These are phyloP conservation scores for Elsinoe batatas DNA, from an alignment of 2,329 filamentous ascomycete genomes.

Conservation along the genomic window DNA sequence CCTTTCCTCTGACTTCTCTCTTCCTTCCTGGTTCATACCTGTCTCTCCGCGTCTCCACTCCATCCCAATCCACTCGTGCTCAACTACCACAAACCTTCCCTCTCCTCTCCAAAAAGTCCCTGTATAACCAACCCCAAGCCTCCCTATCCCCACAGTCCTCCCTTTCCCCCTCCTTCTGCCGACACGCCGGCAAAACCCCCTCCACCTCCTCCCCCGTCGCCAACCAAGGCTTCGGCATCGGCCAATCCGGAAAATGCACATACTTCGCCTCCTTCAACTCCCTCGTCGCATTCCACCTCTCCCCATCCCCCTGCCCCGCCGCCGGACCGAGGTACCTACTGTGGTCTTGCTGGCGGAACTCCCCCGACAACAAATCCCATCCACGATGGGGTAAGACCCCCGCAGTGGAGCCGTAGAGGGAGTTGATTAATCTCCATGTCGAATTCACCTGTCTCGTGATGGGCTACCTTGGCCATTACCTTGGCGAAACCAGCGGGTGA, in stretches of 20 bases:
- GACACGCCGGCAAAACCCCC: conserved; percentile 32
- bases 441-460: conserved; percentile 22
- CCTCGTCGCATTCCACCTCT: conserved; percentile 48
- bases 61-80: background rate
- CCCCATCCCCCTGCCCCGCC: conserved; percentile 23
- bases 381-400: conserved; percentile 54
- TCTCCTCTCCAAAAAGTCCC: conserved; percentile 22
- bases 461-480: conserved; percentile 25
- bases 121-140: conserved; percentile 22
- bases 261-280: conserved; percentile 52
- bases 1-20: too few species aligned
- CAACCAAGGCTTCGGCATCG: conserved; percentile 56
- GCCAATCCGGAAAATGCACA: conserved; percentile 64
- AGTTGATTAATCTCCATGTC: conserved; percentile 61
- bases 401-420: conserved; percentile 48
- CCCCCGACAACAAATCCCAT: conserved; percentile 52
- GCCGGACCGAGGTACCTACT: conserved; percentile 37
- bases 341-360: conserved; percentile 51
- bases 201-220: conserved; percentile 30
- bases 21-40: too few species aligned
- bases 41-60: too few species aligned
- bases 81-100: background rate
- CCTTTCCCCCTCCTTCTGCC: conserved; percentile 14
- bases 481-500: conserved; percentile 41
- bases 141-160: conserved; percentile 21